Evolutionary conservation across 75 land plant genomes (phyloP).

Genomic region (Chamaecyparis obtusa): DNA sequence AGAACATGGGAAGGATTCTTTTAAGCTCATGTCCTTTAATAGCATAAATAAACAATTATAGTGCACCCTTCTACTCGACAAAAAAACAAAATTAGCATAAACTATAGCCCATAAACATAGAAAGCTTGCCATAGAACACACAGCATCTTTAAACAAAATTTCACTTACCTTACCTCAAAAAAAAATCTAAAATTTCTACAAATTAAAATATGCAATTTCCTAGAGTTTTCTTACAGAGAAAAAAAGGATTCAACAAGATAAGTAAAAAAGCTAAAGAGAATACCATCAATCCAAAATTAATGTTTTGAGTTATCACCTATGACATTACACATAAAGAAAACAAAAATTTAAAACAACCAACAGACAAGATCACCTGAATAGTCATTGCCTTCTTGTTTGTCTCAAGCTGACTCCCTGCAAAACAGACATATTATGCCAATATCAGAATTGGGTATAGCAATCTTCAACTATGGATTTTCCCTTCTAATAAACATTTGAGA

Average conservation of each 20-base stretch:
- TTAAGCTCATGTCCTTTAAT: not conserved
- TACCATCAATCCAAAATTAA: too few species aligned
- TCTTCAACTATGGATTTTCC: not conserved
- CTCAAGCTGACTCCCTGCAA: slow-evolving; percentile 78
- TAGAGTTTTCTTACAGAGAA: not conserved
- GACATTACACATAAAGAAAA: not conserved
- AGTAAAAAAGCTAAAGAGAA: not conserved
- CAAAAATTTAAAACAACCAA: not conserved
- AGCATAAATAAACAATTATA: too few species aligned
- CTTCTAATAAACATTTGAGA: not conserved
- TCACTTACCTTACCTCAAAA: too few species aligned
- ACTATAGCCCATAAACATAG: too few species aligned
- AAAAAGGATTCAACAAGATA: not conserved
- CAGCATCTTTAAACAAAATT: too few species aligned
- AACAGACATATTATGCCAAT: not conserved
- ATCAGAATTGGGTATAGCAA: not conserved
- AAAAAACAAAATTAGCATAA: too few species aligned
- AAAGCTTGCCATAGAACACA: too few species aligned
- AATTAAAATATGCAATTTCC: too few species aligned
- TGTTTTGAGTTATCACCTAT: not conserved
- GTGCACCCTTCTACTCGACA: too few species aligned
- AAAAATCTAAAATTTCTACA: not conserved
- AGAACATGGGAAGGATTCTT: not conserved
- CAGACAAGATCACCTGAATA: slow-evolving; percentile 44
- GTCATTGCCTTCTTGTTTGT: slow-evolving; percentile 83